phyloP scores from a whole-genome alignment of 176 grass and related monocot species.

The Triticum monococcum region DNA sequence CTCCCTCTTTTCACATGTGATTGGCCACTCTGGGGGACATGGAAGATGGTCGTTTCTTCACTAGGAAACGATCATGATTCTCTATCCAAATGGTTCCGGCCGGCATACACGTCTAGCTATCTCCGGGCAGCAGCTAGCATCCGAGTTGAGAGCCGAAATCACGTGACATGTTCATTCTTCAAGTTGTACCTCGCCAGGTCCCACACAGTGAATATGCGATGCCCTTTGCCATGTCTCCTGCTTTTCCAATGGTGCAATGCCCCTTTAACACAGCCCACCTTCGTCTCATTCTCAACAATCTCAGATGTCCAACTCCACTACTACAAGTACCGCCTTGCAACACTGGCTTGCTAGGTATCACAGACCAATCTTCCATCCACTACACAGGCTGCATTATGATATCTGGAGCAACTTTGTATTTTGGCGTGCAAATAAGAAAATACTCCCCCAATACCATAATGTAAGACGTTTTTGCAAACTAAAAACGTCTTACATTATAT shows the following conservation, averaged over 20 bases:
- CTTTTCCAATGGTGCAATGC: not conserved
- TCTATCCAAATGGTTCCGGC: not conserved
- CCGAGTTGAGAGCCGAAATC: conserved; percentile 13
- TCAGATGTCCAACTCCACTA: not conserved
- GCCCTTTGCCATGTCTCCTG: not conserved
- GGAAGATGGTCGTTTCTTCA: conserved; percentile 19
- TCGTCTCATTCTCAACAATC: not conserved
- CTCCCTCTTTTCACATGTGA: too few species aligned
- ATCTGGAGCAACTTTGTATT: not conserved
- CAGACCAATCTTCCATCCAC: not conserved
- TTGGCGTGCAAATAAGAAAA: not conserved
- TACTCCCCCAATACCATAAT: too few species aligned
- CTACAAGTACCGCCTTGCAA: not conserved
- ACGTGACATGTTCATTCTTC: not conserved
- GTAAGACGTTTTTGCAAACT: too few species aligned
- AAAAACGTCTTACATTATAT: too few species aligned
- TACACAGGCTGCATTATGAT: not conserved
- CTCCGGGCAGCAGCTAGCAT: not conserved
- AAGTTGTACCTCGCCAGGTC: not conserved
- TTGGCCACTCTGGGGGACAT: too few species aligned
- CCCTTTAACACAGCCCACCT: too few species aligned
- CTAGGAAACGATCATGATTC: not conserved
- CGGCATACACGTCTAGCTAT: not conserved
- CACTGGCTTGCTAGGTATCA: not conserved
- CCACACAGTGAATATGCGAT: not conserved